phyloP scores from a whole-genome alignment of 352 stramenopile species.

The Phytophthora sp. region DNA sequence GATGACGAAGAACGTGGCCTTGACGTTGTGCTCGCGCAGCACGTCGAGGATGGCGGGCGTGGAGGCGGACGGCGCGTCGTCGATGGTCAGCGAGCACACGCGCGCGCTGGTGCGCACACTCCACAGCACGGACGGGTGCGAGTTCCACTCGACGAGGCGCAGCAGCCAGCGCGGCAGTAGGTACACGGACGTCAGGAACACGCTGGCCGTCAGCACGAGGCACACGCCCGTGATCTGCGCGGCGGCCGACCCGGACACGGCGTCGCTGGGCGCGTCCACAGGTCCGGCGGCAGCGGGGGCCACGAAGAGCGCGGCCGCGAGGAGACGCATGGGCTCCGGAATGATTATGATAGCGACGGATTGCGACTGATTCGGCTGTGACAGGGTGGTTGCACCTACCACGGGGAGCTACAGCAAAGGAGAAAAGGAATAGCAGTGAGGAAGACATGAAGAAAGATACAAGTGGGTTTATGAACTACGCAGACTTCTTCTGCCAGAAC shows the following conservation, averaged over 20 bases:
- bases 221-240: slow-evolving; percentile 24
- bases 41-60: slow-evolving; percentile 80
- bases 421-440: too few species aligned
- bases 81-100: slow-evolving; percentile 81
- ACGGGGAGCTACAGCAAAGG: too few species aligned
- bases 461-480: too few species aligned
- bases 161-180: slow-evolving; percentile 75
- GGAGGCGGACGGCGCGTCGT: slow-evolving; percentile 71
- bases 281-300: neutral
- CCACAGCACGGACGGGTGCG: slow-evolving; percentile 81
- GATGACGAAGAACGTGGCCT: slow-evolving; percentile 90
- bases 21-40: slow-evolving; percentile 61
- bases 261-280: neutral
- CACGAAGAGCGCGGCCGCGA: neutral
- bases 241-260: neutral
- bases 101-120: slow-evolving; percentile 53
- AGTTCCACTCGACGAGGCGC: slow-evolving; percentile 64
- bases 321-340: too few species aligned
- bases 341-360: too few species aligned
- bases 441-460: too few species aligned
- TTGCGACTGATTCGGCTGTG: too few species aligned
- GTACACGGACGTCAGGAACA: slow-evolving; percentile 65
- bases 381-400: too few species aligned
- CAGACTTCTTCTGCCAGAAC: slow-evolving; percentile 47
- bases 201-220: slow-evolving; percentile 31